Conservation (phyloP, 345 rosid species). For the Lenwebbia sp. region DNA sequence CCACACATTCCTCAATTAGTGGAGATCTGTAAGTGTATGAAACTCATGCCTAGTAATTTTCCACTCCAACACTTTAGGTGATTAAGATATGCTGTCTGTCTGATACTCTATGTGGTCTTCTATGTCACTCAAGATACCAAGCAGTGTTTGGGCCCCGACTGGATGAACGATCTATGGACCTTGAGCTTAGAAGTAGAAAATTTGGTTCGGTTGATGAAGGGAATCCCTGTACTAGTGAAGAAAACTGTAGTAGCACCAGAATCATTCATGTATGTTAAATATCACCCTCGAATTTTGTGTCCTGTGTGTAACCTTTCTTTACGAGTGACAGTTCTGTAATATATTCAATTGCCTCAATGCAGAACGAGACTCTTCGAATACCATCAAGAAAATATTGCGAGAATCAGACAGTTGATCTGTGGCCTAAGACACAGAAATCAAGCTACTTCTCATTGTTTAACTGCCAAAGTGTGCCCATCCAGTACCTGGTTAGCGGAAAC, state of each 20-base stretch:
- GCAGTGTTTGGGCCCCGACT: constrained; percentile 31
- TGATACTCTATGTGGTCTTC: neutral
- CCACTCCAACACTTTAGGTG: neutral
- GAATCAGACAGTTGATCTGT: constrained; percentile 2
- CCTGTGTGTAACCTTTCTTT: neutral
- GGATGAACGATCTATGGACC: constrained; percentile 15
- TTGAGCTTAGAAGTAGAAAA: neutral
- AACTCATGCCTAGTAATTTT: neutral
- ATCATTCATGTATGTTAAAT: constrained; percentile 24
- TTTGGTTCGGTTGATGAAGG: constrained; percentile 10
- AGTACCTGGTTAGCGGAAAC: constrained; percentile 18
- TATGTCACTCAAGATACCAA: constrained; percentile 15
- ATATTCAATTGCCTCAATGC: constrained; percentile 1
- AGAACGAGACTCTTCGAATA: constrained; percentile 6
- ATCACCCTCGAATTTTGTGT: neutral
- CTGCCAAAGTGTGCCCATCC: constrained; percentile 29
- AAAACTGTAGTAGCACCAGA: constrained; percentile 16
- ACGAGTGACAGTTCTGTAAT: neutral
- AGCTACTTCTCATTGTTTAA: constrained; percentile 15
- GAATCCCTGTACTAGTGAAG: constrained; percentile 7
- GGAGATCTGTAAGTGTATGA: constrained; percentile 28
- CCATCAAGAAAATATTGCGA: constrained; percentile 7
- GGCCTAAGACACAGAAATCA: constrained; percentile 16
- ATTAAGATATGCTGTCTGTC: neutral
- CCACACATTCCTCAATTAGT: constrained; percentile 21